Percentiles rank a stretch among this genome's conserved stretches.
phyloP scores from a whole-genome alignment of 75 land plant species.

The Sequoia sempervirens region DNA sequence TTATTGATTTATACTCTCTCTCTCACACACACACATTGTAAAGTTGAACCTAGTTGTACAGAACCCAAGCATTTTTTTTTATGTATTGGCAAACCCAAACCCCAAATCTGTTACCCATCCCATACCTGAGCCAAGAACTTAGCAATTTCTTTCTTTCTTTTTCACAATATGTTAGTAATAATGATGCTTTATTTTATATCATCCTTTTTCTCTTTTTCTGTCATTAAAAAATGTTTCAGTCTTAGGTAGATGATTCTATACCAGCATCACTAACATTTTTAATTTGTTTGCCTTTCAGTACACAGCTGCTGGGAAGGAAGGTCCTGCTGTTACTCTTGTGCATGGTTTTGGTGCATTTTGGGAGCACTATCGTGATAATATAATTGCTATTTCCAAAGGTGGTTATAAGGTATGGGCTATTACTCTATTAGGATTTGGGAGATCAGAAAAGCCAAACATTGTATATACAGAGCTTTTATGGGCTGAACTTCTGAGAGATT shows the following conservation, averaged over 20 bases:
- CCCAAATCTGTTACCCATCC: no score
- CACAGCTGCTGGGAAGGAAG: constrained; percentile 58
- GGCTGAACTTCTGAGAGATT: constrained; percentile 89
- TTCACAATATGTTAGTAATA: no score
- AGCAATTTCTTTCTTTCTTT: no score
- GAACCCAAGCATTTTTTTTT: no score
- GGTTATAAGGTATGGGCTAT: constrained; percentile 86
- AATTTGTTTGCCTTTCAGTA: constrained; percentile 47
- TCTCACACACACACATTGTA: no score
- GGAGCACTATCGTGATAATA: constrained; percentile 87
- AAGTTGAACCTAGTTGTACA: no score
- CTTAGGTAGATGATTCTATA: not conserved
- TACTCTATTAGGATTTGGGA: constrained; percentile 88
- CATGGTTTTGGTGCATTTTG: constrained; percentile 97
- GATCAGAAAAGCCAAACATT: constrained; percentile 86
- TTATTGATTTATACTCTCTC: no score
- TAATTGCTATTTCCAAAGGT: constrained; percentile 47
- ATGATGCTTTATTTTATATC: not conserved
- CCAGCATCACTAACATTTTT: not conserved
- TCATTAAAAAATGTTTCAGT: not conserved
- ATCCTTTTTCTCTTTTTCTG: not conserved
- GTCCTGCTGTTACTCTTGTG: constrained; percentile 75
- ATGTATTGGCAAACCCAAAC: no score
- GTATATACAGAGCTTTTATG: constrained; percentile 76
- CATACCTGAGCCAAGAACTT: no score